phyloP scores from a whole-genome alignment of 2,329 filamentous ascomycete genomes.

The Exophiala sideris region DNA sequence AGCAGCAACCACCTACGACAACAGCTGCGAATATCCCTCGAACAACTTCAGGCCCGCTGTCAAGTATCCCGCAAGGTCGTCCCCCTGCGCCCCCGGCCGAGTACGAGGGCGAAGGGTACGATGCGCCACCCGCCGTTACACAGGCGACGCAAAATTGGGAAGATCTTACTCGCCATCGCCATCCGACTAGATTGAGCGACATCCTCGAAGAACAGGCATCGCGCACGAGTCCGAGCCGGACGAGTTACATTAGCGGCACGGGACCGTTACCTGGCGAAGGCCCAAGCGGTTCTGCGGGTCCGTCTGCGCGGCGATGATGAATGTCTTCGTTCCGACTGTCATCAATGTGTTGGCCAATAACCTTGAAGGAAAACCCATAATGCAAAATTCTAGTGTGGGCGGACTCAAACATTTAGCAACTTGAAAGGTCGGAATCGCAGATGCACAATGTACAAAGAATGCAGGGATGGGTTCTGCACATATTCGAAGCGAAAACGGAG shows the following conservation, averaged over 20 bases:
- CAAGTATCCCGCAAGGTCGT: conserved; percentile 21
- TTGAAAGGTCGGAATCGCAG: background rate
- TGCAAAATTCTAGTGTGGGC: no score
- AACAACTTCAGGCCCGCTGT: conserved; percentile 17
- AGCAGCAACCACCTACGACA: conserved; percentile 21
- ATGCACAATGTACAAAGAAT: background rate
- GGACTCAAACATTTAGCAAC: background rate
- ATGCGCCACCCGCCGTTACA: conserved; percentile 29
- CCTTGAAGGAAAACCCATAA: no score
- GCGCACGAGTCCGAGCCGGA: conserved; percentile 62
- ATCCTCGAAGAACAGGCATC: conserved; percentile 75
- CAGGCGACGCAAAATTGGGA: conserved; percentile 65
- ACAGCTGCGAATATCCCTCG: conserved; percentile 8
- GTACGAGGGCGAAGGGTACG: conserved; percentile 66
- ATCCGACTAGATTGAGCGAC: conserved; percentile 83
- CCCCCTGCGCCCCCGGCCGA: conserved; percentile 42
- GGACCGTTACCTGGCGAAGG: conserved; percentile 9
- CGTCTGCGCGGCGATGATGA: conserved; percentile 2
- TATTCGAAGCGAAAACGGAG: background rate
- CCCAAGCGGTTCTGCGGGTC: background rate
- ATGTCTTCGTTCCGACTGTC: background rate
- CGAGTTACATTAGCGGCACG: conserved; percentile 42
- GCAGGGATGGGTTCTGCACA: background rate
- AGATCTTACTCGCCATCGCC: conserved; percentile 68
- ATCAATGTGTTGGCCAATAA: no score